Evolutionary conservation across 1,284 basidiomycete species (phyloP).

Genomic region (Cryptococcus floricola): DNA sequence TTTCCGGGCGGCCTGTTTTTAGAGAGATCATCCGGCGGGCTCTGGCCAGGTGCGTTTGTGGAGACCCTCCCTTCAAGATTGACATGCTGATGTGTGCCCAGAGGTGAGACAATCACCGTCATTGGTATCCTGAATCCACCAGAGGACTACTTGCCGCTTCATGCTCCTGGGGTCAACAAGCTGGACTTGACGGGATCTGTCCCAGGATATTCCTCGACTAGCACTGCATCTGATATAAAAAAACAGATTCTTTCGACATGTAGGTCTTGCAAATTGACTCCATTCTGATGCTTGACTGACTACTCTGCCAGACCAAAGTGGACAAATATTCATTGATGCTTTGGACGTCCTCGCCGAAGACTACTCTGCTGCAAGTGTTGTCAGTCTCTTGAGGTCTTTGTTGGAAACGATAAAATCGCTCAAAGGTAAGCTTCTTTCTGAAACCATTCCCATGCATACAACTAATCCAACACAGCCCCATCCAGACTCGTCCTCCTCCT

Average conservation of each 20-base stretch:
- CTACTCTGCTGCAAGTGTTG: constrained; percentile 16
- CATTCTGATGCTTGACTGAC: neutral
- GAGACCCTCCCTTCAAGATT: neutral
- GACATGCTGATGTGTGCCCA: constrained; percentile 2
- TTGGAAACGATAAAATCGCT: constrained; percentile 17
- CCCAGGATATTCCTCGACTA: constrained; percentile 15
- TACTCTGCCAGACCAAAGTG: constrained; percentile 16
- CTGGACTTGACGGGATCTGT: constrained; percentile 26
- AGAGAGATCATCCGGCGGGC: constrained; percentile 22
- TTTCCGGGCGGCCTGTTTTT: constrained; percentile 27
- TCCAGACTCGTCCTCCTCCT: constrained; percentile 66
- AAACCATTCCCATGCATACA: neutral
- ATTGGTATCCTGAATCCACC: constrained; percentile 22
- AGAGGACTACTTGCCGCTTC: constrained; percentile 7
- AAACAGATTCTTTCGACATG: constrained; percentile 17
- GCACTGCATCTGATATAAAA: constrained; percentile 5
- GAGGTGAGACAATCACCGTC: constrained; percentile 12
- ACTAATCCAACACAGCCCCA: constrained; percentile 49
- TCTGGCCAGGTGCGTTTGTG: constrained; percentile 16
- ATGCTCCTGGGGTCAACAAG: constrained; percentile 1
- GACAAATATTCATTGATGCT: constrained; percentile 43
- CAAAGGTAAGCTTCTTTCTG: constrained; percentile 17
- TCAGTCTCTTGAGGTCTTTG: constrained; percentile 28
- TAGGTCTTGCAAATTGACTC: constrained; percentile 6
- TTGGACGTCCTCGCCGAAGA: constrained; percentile 42